Evolutionary conservation across 148 eudicot genomes (phyloP).

Genomic region (Oxyria digyna): DNA sequence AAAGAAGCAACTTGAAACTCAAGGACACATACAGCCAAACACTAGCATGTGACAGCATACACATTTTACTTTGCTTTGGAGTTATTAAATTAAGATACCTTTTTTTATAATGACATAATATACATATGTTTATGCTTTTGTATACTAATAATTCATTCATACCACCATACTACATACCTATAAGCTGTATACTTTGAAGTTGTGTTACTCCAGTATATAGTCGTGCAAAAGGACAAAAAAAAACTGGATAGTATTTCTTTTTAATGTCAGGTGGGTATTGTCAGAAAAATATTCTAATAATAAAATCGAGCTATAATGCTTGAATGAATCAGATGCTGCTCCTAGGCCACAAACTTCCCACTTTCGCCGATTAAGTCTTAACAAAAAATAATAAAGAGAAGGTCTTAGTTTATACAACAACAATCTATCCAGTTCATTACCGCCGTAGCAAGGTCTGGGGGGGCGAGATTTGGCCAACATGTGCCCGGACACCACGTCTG

Average conservation of each 20-base stretch:
- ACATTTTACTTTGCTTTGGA: not conserved
- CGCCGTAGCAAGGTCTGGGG: too few species aligned
- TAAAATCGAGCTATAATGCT: not conserved
- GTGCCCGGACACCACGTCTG: too few species aligned
- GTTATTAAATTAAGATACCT: not conserved
- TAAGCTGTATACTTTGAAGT: not conserved
- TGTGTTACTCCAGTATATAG: too few species aligned
- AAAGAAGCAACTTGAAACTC: slow-evolving; percentile 2
- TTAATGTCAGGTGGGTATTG: not conserved
- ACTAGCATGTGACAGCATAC: not conserved
- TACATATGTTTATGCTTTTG: too few species aligned
- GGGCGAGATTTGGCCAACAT: too few species aligned
- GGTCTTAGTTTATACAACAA: too few species aligned
- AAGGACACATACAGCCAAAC: not conserved
- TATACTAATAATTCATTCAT: too few species aligned
- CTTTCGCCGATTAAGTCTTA: too few species aligned
- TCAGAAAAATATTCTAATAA: not conserved
- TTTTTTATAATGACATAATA: too few species aligned
- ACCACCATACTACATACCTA: too few species aligned
- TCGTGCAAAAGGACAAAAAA: not conserved
- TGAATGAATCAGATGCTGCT: not conserved
- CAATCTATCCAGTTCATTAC: too few species aligned
- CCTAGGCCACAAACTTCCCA: not conserved
- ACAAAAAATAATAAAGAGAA: not conserved
- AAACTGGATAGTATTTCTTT: not conserved